phyloP scores from a whole-genome alignment of 1,139 yeast genomes.

The Suhomyces chickasaworum region DNA sequence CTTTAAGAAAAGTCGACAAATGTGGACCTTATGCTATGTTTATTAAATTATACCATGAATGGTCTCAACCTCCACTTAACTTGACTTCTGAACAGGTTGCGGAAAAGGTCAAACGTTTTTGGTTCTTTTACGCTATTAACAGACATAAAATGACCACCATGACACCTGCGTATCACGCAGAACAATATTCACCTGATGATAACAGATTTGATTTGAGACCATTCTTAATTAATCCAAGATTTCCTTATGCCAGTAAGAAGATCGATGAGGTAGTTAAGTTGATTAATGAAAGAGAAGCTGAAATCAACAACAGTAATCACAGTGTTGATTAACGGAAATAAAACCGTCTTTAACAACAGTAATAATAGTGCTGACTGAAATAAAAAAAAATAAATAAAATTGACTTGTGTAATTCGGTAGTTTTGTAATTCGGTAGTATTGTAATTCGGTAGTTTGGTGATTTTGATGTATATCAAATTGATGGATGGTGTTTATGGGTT shows the following conservation, averaged over 20 bases:
- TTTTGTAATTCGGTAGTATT: too few relatives aligned
- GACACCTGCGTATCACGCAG: conserved; percentile 97
- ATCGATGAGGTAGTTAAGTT: conserved; percentile 73
- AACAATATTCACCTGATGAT: conserved; percentile 96
- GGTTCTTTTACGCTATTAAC: conserved; percentile 90
- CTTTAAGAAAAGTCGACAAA: conserved; percentile 84
- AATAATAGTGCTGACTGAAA: conserved; percentile 19
- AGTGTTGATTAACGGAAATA: too few relatives aligned
- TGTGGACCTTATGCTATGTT: conserved; percentile 98
- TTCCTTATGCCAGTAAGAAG: conserved; percentile 86
- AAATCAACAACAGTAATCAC: conserved; percentile 22
- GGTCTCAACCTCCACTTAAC: conserved; percentile 72
- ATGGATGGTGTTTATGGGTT: conserved; percentile 16
- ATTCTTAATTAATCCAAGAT: conserved; percentile 86
- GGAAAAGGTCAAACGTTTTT: conserved; percentile 86
- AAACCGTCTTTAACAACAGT: conserved; percentile 21
- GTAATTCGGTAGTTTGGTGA: too few relatives aligned
- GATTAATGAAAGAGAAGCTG: conserved; percentile 43
- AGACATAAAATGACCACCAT: conserved; percentile 96
- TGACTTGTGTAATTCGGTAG: not conserved
- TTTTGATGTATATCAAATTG: too few relatives aligned
- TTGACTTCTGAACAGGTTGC: conserved; percentile 84
- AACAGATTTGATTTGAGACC: conserved; percentile 95
- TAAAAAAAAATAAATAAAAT: not conserved
- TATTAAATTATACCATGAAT: conserved; percentile 81